phyloP scores from a whole-genome alignment of 345 rosid genomes.

The Sonneratia alba region DNA sequence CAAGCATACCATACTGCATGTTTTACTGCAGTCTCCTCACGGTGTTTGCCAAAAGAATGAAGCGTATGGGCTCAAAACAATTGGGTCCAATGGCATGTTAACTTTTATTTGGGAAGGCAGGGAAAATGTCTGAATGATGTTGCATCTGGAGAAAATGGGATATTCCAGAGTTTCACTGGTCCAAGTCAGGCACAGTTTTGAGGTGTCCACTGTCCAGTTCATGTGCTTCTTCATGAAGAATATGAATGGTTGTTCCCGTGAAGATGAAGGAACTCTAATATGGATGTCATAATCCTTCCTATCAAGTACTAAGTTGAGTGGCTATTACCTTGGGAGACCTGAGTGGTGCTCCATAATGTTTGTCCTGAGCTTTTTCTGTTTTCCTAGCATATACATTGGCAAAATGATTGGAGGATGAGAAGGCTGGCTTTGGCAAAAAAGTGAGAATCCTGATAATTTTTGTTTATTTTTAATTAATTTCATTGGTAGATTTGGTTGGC shows the following conservation, averaged over 20 bases:
- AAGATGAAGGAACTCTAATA: neutral
- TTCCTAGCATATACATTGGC: too few relatives aligned
- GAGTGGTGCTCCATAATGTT: neutral
- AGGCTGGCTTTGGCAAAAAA: neutral
- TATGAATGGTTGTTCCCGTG: neutral
- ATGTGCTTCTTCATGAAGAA: neutral
- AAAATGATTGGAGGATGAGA: too few relatives aligned
- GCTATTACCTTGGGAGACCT: neutral
- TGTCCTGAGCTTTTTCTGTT: neutral
- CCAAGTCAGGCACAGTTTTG: neutral
- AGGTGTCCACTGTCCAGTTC: neutral
- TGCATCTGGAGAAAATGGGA: neutral
- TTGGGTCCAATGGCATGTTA: neutral
- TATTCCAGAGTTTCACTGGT: neutral
- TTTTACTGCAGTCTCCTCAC: too few relatives aligned
- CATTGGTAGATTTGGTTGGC: too few relatives aligned
- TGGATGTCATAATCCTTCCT: neutral
- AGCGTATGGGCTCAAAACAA: neutral
- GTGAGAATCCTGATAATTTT: too few relatives aligned
- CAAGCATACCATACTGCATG: too few relatives aligned
- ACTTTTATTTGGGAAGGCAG: neutral
- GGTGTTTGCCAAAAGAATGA: neutral
- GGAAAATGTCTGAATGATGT: neutral
- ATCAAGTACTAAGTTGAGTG: neutral
- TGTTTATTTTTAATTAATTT: too few relatives aligned